Evolutionary conservation across 106 monocot species (phyloP).

Genomic region (Posidonia australis): DNA sequence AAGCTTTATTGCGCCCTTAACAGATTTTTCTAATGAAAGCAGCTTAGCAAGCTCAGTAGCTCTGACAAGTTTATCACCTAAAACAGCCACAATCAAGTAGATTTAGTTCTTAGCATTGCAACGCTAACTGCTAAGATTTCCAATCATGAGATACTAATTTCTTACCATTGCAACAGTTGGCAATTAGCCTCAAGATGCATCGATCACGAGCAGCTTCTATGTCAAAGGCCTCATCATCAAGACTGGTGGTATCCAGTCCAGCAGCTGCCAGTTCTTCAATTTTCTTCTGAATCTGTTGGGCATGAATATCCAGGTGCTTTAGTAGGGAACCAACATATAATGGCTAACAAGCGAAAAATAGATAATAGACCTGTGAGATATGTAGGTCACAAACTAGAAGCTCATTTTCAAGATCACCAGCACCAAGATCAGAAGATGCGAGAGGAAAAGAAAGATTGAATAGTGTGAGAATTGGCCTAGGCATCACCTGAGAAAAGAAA

Average conservation of each 20-base stretch:
- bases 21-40: constrained; percentile 67
- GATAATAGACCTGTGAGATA: constrained; percentile 52
- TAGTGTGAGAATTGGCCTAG: constrained; percentile 77
- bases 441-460: constrained; percentile 67
- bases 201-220: constrained; percentile 64
- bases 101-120: neutral
- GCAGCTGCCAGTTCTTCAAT: constrained; percentile 38
- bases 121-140: too few species aligned
- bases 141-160: neutral
- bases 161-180: constrained; percentile 86
- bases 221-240: constrained; percentile 76
- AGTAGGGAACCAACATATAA: neutral
- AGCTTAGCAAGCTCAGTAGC: constrained; percentile 79
- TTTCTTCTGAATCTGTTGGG: constrained; percentile 63
- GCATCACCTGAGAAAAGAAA: constrained; percentile 49
- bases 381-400: constrained; percentile 57
- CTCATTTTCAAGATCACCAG: constrained; percentile 76
- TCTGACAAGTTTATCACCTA: constrained; percentile 91
- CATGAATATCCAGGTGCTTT: neutral
- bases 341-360: neutral
- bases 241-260: constrained; percentile 37
- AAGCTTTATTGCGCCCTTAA: constrained; percentile 81
- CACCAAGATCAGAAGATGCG: constrained; percentile 87
- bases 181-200: constrained; percentile 87
- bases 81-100: constrained; percentile 7